phyloP scores from a whole-genome alignment of 345 rosid species.

The Citrus sp. region DNA sequence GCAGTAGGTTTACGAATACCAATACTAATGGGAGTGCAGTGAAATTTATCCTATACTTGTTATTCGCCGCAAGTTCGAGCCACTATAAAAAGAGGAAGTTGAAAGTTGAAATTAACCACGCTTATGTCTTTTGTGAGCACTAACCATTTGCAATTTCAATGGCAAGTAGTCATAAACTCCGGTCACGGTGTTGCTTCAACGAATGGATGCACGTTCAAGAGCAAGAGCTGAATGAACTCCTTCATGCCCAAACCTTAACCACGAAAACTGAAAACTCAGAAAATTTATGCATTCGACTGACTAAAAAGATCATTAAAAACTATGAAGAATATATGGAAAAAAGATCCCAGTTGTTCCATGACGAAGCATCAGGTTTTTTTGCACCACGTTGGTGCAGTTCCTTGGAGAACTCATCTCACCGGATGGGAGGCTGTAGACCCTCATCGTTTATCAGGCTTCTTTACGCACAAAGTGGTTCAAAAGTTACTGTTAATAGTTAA shows the following conservation, averaged over 20 bases:
- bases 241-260: background rate
- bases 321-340: slow-evolving; percentile 22
- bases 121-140: no score
- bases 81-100: background rate
- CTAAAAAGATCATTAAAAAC: slow-evolving; percentile 9
- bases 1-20: no score
- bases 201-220: slow-evolving; percentile 34
- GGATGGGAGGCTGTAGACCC: slow-evolving; percentile 53
- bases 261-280: background rate
- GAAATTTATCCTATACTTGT: no score
- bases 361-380: slow-evolving; percentile 24
- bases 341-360: slow-evolving; percentile 12
- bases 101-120: no score
- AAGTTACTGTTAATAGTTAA: background rate
- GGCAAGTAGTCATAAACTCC: slow-evolving; percentile 10
- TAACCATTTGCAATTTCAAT: background rate
- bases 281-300: slow-evolving; percentile 4
- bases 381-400: slow-evolving; percentile 39
- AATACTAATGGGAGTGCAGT: no score
- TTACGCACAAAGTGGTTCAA: slow-evolving; percentile 26
- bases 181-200: slow-evolving; percentile 8
- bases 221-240: slow-evolving; percentile 19
- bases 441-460: slow-evolving; percentile 36
- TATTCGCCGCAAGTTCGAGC: no score
- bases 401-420: slow-evolving; percentile 38